These are phyloP conservation scores for Phialophora expanda DNA, from an alignment of 2,329 filamentous ascomycete species.

Conservation along the genomic window DNA sequence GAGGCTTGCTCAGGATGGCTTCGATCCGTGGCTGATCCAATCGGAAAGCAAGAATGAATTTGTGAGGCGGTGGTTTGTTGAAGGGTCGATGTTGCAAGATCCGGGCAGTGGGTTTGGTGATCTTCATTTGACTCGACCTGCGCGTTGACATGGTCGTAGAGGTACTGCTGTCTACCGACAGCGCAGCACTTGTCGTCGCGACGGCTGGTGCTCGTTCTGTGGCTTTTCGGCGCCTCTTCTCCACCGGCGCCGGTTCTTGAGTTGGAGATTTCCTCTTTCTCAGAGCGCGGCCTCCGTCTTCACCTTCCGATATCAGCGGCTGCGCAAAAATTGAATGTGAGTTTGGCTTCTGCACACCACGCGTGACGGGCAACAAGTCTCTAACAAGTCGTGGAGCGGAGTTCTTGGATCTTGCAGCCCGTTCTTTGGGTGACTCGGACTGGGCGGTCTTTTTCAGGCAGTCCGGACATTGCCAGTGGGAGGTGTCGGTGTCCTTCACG, in stretches of 20 bases:
- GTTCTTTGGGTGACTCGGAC: constrained; percentile 48
- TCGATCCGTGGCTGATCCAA: constrained; percentile 64
- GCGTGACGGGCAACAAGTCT: constrained; percentile 73
- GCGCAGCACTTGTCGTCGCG: constrained; percentile 35
- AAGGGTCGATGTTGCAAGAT: constrained; percentile 40
- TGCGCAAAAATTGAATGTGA: constrained; percentile 73
- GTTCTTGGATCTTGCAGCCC: constrained; percentile 56
- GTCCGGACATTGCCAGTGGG: constrained; percentile 38
- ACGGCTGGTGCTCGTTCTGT: constrained; percentile 28
- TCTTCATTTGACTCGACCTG: constrained; percentile 47
- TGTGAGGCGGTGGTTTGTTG: constrained; percentile 46
- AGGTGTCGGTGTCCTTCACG: constrained; percentile 53
- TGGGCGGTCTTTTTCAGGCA: constrained; percentile 57
- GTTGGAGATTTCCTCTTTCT: constrained; percentile 85
- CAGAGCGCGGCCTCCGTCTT: constrained; percentile 75
- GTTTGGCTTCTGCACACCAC: constrained; percentile 67
- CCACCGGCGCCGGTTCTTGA: constrained; percentile 51
- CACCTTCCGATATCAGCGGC: constrained; percentile 38
- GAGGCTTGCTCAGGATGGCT: constrained; percentile 63
- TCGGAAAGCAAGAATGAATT: constrained; percentile 64
- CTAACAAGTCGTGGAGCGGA: constrained; percentile 70
- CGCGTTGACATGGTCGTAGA: constrained; percentile 44
- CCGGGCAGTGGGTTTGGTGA: constrained; percentile 32
- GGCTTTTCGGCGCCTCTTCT: constrained; percentile 37
- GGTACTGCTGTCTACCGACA: constrained; percentile 25